phyloP scores from a whole-genome alignment of 495 filamentous ascomycete species.

The Letharia columbiana region DNA sequence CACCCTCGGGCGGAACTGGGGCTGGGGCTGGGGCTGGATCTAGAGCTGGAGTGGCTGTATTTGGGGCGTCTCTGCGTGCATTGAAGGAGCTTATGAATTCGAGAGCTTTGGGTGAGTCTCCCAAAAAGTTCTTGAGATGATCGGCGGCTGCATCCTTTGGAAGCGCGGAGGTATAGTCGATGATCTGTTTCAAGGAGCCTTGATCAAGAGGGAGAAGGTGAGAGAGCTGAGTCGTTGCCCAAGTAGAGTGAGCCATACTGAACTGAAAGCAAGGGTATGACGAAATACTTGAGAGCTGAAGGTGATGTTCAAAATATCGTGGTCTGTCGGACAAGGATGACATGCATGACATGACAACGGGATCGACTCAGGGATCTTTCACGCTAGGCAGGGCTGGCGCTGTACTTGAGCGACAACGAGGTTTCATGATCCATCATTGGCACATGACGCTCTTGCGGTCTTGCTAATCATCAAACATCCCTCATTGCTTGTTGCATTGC shows the following conservation, averaged over 20 bases:
- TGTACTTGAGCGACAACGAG: too few relatives aligned
- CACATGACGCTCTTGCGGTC: too few relatives aligned
- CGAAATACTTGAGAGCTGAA: too few relatives aligned
- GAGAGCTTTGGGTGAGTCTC: slow-evolving; percentile 72
- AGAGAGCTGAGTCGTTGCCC: slow-evolving; percentile 63
- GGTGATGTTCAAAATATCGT: not conserved
- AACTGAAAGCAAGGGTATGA: not conserved
- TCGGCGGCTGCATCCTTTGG: slow-evolving; percentile 67
- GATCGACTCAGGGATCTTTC: not conserved
- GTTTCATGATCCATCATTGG: too few relatives aligned
- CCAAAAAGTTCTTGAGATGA: slow-evolving; percentile 81
- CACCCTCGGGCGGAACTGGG: slow-evolving; percentile 21
- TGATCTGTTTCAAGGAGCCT: slow-evolving; percentile 68
- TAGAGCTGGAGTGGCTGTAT: slow-evolving; percentile 11
- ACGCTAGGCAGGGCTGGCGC: too few relatives aligned
- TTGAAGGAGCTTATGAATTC: slow-evolving; percentile 95
- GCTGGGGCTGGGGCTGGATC: not conserved
- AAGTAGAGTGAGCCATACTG: slow-evolving; percentile 25
- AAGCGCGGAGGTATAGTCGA: slow-evolving; percentile 66
- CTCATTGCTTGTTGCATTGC: not conserved
- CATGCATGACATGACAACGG: not conserved
- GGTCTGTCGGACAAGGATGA: too few relatives aligned
- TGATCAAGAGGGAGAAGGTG: slow-evolving; percentile 76
- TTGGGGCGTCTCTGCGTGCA: slow-evolving; percentile 46
- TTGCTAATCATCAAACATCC: too few relatives aligned